Evolutionary conservation across 352 stramenopile species (phyloP).

Genomic region (Halophytophthora batemanensis): DNA sequence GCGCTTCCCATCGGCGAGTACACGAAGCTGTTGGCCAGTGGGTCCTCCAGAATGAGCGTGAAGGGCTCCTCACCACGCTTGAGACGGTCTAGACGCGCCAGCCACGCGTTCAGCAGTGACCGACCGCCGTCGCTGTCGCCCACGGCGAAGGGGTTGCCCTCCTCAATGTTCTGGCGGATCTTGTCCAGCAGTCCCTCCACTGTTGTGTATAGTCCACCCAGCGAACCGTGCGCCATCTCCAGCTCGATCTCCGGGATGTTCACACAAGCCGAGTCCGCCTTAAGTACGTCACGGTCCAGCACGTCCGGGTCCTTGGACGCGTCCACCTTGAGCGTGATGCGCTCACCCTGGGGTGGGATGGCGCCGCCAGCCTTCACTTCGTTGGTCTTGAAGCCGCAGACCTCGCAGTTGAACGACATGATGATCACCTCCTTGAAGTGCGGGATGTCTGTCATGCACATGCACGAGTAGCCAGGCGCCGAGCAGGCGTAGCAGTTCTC

Average conservation of each 20-base stretch:
- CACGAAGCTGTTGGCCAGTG: constrained; percentile 91
- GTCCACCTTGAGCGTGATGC: constrained; percentile 66
- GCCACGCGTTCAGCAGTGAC: constrained; percentile 51
- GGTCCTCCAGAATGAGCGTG: constrained; percentile 88
- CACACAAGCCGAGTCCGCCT: constrained; percentile 82
- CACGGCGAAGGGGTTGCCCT: constrained; percentile 80
- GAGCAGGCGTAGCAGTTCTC: constrained; percentile 80
- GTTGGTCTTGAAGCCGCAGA: constrained; percentile 91
- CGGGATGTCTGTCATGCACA: constrained; percentile 93
- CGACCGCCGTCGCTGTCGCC: constrained; percentile 73
- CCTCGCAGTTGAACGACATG: constrained; percentile 90
- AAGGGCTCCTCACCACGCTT: constrained; percentile 76
- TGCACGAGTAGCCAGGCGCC: constrained; percentile 63
- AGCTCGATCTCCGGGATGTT: constrained; percentile 91
- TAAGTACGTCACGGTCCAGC: constrained; percentile 91
- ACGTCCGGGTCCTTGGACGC: constrained; percentile 46
- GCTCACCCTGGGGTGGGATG: constrained; percentile 81
- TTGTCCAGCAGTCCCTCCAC: constrained; percentile 91
- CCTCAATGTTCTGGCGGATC: constrained; percentile 74
- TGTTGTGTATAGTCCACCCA: constrained; percentile 91
- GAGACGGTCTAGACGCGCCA: constrained; percentile 45
- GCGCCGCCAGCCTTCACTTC: constrained; percentile 90
- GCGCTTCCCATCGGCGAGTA: constrained; percentile 58
- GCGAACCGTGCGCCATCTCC: constrained; percentile 84
- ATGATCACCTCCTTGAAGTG: constrained; percentile 95